Evolutionary conservation across 108 stramenopile genomes (phyloP).

Genomic region (Nitzschia sp.): DNA sequence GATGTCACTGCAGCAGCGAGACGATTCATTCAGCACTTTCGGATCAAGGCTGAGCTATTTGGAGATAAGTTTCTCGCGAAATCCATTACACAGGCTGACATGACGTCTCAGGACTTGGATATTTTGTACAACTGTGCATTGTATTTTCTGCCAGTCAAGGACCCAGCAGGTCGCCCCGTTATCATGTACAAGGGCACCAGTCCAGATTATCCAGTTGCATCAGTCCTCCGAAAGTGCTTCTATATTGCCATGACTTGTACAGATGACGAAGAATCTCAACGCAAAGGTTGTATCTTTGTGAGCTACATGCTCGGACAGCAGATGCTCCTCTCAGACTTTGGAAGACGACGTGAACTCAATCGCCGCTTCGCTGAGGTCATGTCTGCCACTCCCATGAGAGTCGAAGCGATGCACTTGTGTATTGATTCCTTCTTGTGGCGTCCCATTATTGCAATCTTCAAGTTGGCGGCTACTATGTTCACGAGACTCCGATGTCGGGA

Average conservation of each 20-base stretch:
- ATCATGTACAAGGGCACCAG: not conserved
- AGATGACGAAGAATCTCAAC: constrained; percentile 18
- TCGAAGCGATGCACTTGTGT: constrained; percentile 10
- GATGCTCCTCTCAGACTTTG: not conserved
- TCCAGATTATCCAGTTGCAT: not conserved
- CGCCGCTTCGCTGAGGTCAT: not conserved
- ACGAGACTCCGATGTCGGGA: constrained; percentile 5
- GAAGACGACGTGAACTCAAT: constrained; percentile 8
- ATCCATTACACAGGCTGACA: constrained; percentile 12
- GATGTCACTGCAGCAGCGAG: constrained; percentile 27
- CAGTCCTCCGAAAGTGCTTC: not conserved
- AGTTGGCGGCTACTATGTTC: not conserved
- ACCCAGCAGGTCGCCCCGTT: constrained; percentile 21
- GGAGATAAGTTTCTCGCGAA: constrained; percentile 17
- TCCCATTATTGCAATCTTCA: constrained; percentile 3
- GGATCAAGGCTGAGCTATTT: constrained; percentile 40
- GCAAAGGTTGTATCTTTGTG: constrained; percentile 10
- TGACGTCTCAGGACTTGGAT: constrained; percentile 16
- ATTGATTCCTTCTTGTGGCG: constrained; percentile 11
- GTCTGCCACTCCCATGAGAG: constrained; percentile 2
- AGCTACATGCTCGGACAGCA: constrained; percentile 2
- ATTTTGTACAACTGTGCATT: constrained; percentile 8
- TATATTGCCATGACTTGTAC: constrained; percentile 13
- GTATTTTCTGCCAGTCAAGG: constrained; percentile 11
- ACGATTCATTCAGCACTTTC: constrained; percentile 28